These are phyloP conservation scores for Sporopachydermia cereana DNA, from an alignment of 1,139 yeast genomes.

Conservation along the genomic window DNA sequence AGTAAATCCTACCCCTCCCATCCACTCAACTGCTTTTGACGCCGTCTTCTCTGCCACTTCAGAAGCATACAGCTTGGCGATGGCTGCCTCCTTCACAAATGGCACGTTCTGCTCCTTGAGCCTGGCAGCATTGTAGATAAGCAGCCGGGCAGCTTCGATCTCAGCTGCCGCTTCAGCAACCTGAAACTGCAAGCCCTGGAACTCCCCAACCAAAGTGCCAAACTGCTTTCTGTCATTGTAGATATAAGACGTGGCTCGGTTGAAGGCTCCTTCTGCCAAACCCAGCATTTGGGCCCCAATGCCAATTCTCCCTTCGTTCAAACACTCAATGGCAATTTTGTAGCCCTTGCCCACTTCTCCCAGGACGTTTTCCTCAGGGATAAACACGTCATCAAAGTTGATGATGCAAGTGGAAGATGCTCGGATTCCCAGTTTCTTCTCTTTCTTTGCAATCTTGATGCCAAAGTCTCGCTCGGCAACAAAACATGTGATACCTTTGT, in stretches of 20 bases:
- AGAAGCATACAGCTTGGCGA: slow-evolving; percentile 32
- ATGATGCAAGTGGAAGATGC: slow-evolving; percentile 34
- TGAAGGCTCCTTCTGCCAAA: slow-evolving; percentile 32
- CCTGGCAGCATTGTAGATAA: slow-evolving; percentile 33
- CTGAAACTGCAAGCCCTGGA: slow-evolving; percentile 36
- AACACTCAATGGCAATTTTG: slow-evolving; percentile 33
- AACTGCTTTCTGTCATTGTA: slow-evolving; percentile 32
- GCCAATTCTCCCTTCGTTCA: slow-evolving; percentile 35
- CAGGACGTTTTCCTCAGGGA: slow-evolving; percentile 30
- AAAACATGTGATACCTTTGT: slow-evolving; percentile 35
- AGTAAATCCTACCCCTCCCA: slow-evolving; percentile 37
- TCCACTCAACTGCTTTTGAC: slow-evolving; percentile 33
- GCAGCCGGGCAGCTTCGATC: slow-evolving; percentile 32
- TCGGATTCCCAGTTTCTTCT: slow-evolving; percentile 32
- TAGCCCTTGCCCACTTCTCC: slow-evolving; percentile 35
- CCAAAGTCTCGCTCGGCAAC: slow-evolving; percentile 31
- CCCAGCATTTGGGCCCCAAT: slow-evolving; percentile 37
- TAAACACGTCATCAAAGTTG: slow-evolving; percentile 29
- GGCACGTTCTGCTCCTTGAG: slow-evolving; percentile 30
- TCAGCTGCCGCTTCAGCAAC: slow-evolving; percentile 33
- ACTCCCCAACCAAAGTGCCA: slow-evolving; percentile 31
- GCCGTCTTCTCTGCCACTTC: slow-evolving; percentile 31
- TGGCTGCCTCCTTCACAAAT: slow-evolving; percentile 33
- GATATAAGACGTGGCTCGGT: slow-evolving; percentile 28
- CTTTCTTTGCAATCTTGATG: slow-evolving; percentile 32